Evolutionary conservation across 768 basidiomycete genomes (phyloP).

Genomic region (Amylocystis lapponica): DNA sequence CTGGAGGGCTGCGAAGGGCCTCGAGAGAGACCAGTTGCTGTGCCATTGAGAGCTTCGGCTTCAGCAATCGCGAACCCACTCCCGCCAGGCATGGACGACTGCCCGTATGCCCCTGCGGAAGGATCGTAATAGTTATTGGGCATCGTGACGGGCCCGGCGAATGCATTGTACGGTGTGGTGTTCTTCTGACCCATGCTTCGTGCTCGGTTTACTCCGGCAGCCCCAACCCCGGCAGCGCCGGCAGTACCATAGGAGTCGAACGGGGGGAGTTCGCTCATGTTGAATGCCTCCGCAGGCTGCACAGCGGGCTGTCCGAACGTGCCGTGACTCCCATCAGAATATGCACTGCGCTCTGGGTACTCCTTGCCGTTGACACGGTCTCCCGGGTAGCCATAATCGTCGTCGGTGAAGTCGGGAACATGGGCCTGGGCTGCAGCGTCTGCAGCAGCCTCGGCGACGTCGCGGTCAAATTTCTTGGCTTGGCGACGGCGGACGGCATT

Average conservation of each 20-base stretch:
- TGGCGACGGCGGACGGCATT: slow-evolving; percentile 58
- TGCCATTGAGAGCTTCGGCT: too few relatives aligned
- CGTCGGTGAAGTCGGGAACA: slow-evolving; percentile 47
- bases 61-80: slow-evolving; percentile 7
- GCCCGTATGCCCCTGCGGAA: slow-evolving; percentile 1
- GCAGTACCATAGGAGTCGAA: slow-evolving; percentile 32
- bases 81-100: too few relatives aligned
- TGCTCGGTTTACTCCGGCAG: slow-evolving; percentile 25
- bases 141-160: slow-evolving; percentile 29
- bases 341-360: slow-evolving; percentile 15
- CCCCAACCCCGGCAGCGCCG: slow-evolving; percentile 36
- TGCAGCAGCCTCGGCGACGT: slow-evolving; percentile 65
- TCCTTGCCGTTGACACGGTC: slow-evolving; percentile 7
- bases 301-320: slow-evolving; percentile 40
- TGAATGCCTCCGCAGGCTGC: slow-evolving; percentile 37
- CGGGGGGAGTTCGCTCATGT: slow-evolving; percentile 42
- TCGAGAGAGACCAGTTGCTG: slow-evolving; percentile 8
- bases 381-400: slow-evolving; percentile 38
- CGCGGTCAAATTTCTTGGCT: slow-evolving; percentile 60
- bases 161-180: slow-evolving; percentile 34
- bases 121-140: slow-evolving; percentile 16
- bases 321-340: slow-evolving; percentile 52
- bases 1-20: slow-evolving; percentile 6
- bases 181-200: slow-evolving; percentile 25
- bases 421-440: slow-evolving; percentile 50